Evolutionary conservation across 345 rosid genomes (phyloP).

Genomic region (Moringa oleifera): DNA sequence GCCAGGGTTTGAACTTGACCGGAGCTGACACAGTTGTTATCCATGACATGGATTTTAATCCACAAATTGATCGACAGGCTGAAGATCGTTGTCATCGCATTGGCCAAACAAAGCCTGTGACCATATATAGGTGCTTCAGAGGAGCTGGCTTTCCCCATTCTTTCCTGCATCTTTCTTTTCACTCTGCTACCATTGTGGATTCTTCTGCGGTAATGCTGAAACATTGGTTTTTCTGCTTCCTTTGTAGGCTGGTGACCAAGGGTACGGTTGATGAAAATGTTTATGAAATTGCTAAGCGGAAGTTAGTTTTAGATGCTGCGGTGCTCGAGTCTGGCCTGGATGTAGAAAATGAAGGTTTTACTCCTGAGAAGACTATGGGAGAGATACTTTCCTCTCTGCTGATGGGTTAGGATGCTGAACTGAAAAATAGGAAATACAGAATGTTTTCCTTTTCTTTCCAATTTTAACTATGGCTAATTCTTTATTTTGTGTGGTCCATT

Average conservation of each 20-base stretch:
- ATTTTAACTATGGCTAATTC: neutral
- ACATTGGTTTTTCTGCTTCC: neutral
- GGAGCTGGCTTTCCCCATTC: neutral
- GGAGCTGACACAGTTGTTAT: constrained; percentile 91
- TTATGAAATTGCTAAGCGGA: constrained; percentile 87
- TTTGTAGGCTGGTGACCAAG: constrained; percentile 74
- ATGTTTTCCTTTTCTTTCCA: too few relatives aligned
- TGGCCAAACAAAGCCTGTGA: constrained; percentile 91
- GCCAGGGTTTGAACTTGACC: constrained; percentile 92
- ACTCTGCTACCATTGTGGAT: neutral
- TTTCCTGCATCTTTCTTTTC: neutral
- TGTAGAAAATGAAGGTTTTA: constrained; percentile 49
- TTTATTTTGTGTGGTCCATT: neutral
- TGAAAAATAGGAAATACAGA: neutral
- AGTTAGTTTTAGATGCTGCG: constrained; percentile 82
- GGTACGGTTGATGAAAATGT: constrained; percentile 90
- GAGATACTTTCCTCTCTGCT: constrained; percentile 80
- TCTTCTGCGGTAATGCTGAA: neutral
- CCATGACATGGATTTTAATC: constrained; percentile 96
- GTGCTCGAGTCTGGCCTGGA: constrained; percentile 73
- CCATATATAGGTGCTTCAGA: constrained; percentile 67
- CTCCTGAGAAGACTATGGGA: constrained; percentile 81
- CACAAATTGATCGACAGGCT: constrained; percentile 93
- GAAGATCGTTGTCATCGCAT: constrained; percentile 96
- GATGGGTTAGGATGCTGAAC: constrained; percentile 37